These are phyloP conservation scores for Neofusicoccum kwambonambiense DNA, from an alignment of 2,329 filamentous ascomycete genomes.

Conservation along the genomic window DNA sequence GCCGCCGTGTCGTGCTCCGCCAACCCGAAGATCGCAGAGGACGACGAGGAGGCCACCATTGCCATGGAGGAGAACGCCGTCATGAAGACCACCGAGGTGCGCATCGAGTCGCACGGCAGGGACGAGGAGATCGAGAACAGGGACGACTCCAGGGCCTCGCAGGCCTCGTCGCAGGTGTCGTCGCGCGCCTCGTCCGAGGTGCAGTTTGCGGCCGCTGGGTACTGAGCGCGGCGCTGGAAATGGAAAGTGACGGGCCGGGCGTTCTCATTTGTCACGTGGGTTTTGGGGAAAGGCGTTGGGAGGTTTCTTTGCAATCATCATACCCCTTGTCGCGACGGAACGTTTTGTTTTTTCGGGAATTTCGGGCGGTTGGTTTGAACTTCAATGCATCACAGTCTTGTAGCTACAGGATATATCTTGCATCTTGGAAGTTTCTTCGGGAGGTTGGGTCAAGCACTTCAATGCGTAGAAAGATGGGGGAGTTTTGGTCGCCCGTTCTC, in stretches of 20 bases:
- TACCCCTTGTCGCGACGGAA: background rate
- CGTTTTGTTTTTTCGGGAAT: too few species aligned
- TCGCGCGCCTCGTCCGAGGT: background rate
- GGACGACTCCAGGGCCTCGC: background rate
- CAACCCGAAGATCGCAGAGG: background rate
- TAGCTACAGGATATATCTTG: too few species aligned
- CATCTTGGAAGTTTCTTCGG: too few species aligned
- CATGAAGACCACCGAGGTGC: background rate
- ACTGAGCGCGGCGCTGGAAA: background rate
- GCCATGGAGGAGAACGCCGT: background rate
- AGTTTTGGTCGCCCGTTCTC: too few species aligned
- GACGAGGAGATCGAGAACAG: background rate
- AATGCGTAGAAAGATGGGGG: too few species aligned
- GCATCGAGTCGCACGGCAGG: background rate
- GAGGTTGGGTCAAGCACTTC: too few species aligned
- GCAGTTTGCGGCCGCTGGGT: background rate
- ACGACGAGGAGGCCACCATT: background rate
- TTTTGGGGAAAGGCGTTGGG: background rate
- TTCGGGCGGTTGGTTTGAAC: too few species aligned
- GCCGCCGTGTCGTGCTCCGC: background rate
- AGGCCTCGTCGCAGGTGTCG: background rate
- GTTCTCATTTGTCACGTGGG: background rate
- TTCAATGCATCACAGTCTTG: too few species aligned
- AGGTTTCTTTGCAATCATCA: background rate
- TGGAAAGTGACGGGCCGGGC: background rate